phyloP scores from a whole-genome alignment of 2,329 filamentous ascomycete genomes.

The Alternaria viburni region DNA sequence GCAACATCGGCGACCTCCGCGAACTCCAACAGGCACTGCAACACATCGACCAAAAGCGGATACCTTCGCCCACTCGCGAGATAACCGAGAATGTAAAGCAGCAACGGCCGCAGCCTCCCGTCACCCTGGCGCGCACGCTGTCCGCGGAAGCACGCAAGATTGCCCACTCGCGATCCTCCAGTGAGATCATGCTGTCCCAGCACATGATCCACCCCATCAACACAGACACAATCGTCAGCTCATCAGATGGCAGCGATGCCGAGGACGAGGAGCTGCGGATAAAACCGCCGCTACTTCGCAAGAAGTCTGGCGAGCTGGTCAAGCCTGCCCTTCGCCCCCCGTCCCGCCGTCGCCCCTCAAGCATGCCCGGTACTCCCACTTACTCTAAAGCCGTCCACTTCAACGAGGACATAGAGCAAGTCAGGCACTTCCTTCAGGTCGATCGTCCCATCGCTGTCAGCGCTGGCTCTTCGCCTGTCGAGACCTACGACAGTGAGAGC shows the following conservation, averaged over 20 bases:
- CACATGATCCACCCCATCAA: constrained; percentile 50
- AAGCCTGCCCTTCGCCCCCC: constrained; percentile 85
- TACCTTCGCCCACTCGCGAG: constrained; percentile 61
- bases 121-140: constrained; percentile 45
- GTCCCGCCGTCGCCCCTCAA: constrained; percentile 83
- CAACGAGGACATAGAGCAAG: constrained; percentile 93
- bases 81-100: constrained; percentile 20
- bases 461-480: constrained; percentile 88
- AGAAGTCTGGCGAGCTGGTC: constrained; percentile 97
- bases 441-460: constrained; percentile 96
- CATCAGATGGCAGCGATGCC: constrained; percentile 60
- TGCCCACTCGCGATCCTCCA: constrained; percentile 65
- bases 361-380: constrained; percentile 96
- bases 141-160: constrained; percentile 65
- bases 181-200: constrained; percentile 61
- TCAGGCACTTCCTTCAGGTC: constrained; percentile 92
- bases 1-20: constrained; percentile 55
- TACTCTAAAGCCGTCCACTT: constrained; percentile 99
- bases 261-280: constrained; percentile 62
- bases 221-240: constrained; percentile 53
- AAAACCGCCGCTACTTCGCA: constrained; percentile 93
- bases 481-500: constrained; percentile 82
- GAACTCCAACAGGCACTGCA: constrained; percentile 84
- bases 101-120: constrained; percentile 22
- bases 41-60: constrained; percentile 72